Percentiles rank a stretch among this genome's conserved stretches.
Evolutionary conservation across 257 asterid species (phyloP).

Genomic region (Fraxinus anomala): DNA sequence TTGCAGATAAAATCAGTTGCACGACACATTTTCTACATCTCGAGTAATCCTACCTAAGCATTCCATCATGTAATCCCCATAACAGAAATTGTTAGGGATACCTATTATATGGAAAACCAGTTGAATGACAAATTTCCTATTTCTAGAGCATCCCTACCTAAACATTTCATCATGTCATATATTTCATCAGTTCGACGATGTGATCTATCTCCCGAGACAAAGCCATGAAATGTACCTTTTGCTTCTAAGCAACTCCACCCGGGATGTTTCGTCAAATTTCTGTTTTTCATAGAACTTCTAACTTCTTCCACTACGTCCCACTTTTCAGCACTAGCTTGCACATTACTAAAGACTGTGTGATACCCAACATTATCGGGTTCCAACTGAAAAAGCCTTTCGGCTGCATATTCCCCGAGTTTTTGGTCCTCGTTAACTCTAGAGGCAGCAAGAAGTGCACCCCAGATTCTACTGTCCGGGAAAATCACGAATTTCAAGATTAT

Average conservation of each 20-base stretch:
- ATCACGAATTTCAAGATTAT: constrained; percentile 33
- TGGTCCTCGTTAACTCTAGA: constrained; percentile 38
- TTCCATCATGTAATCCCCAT: neutral
- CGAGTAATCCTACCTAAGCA: neutral
- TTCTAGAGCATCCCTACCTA: constrained; percentile 23
- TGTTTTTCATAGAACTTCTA: constrained; percentile 39
- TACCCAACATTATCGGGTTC: constrained; percentile 45
- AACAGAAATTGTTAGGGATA: neutral
- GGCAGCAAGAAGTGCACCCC: constrained; percentile 53
- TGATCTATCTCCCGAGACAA: constrained; percentile 47
- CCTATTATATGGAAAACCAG: neutral
- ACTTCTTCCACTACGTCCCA: constrained; percentile 49
- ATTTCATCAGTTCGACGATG: constrained; percentile 34
- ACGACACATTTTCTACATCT: neutral
- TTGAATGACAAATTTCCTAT: neutral
- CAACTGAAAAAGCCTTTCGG: constrained; percentile 34
- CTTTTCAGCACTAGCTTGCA: constrained; percentile 36
- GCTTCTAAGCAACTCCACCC: constrained; percentile 59
- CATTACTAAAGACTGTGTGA: constrained; percentile 39
- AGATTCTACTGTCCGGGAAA: constrained; percentile 46
- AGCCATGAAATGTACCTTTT: constrained; percentile 36
- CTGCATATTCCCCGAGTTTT: constrained; percentile 37
- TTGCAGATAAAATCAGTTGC: neutral
- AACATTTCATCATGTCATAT: constrained; percentile 26
- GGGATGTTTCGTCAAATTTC: constrained; percentile 41